A percentile compares a stretch with the other conserved stretches of the same genome.
phyloP scores from a whole-genome alignment of 176 grass and related monocot species.

The Leersia perrieri region DNA sequence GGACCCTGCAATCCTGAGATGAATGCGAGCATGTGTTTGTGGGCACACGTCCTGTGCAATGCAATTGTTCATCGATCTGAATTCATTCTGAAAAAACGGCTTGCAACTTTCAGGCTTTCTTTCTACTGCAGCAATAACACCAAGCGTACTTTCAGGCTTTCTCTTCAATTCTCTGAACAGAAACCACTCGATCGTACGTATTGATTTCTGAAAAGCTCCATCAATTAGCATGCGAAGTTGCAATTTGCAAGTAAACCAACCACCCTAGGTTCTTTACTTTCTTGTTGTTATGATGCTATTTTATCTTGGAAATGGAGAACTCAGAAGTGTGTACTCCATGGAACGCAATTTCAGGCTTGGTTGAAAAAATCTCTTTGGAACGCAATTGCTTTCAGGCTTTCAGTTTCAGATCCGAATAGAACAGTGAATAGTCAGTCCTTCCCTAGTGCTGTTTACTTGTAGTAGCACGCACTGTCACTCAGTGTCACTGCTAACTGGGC shows the following conservation, averaged over 20 bases:
- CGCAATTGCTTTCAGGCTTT: neutral
- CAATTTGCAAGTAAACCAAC: neutral
- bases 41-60: neutral
- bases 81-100: no score
- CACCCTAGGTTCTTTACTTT: neutral
- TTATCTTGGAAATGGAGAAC: neutral
- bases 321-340: no score
- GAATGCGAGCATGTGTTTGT: constrained; percentile 5
- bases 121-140: neutral
- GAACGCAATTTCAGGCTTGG: neutral
- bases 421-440: no score
- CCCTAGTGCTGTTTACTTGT: neutral
- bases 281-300: neutral
- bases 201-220: neutral
- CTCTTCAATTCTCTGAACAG: neutral
- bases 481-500: neutral
- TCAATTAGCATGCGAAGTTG: no score
- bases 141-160: neutral
- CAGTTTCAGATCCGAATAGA: neutral
- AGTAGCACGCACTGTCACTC: no score
- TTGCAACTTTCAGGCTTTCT: neutral
- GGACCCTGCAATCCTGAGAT: neutral
- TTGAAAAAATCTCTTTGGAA: neutral
- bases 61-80: neutral
- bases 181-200: neutral